A percentile compares a stretch with the other conserved stretches of the same genome.
These are phyloP conservation scores for Trichoderma citrinoviride DNA, from an alignment of 2,329 filamentous ascomycete genomes.

Conservation along the genomic window DNA sequence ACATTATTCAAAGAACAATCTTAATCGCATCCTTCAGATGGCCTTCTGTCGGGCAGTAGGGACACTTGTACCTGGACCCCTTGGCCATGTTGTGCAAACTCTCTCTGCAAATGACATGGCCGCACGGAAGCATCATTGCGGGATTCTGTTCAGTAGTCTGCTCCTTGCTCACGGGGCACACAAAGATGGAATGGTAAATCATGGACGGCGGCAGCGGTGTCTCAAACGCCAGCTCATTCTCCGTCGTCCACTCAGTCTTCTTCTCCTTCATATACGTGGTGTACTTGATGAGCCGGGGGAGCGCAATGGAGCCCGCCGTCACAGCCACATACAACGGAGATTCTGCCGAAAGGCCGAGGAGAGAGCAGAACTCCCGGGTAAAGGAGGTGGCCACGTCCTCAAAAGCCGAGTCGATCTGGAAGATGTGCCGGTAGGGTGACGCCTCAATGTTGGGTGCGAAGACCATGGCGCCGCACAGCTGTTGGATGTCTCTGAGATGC, in stretches of 20 bases:
- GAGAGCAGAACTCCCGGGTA: constrained; percentile 88
- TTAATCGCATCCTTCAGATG: constrained; percentile 71
- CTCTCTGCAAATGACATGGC: constrained; percentile 88
- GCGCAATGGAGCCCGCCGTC: constrained; percentile 86
- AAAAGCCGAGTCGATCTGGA: constrained; percentile 74
- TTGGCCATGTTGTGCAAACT: constrained; percentile 78
- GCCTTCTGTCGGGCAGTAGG: constrained; percentile 89
- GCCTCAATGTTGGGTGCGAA: constrained; percentile 70
- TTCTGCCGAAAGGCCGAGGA: constrained; percentile 84
- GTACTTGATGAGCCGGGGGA: constrained; percentile 86
- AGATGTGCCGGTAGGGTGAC: constrained; percentile 78
- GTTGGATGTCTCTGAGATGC: constrained; percentile 75
- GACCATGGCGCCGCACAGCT: constrained; percentile 76
- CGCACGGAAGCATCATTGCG: constrained; percentile 94
- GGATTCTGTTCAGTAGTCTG: constrained; percentile 92
- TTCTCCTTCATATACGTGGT: constrained; percentile 84
- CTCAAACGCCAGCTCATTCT: constrained; percentile 82
- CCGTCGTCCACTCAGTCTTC: constrained; percentile 90
- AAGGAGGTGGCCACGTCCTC: constrained; percentile 83
- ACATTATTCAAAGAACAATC: constrained; percentile 59
- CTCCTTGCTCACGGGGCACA: constrained; percentile 95
- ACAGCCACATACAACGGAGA: constrained; percentile 90
- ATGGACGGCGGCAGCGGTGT: constrained; percentile 58
- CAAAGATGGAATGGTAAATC: constrained; percentile 93
- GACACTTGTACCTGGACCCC: constrained; percentile 83